Conservation (phyloP, 495 filamentous ascomycete species). For the Melanomma pulvis-pyrius region DNA sequence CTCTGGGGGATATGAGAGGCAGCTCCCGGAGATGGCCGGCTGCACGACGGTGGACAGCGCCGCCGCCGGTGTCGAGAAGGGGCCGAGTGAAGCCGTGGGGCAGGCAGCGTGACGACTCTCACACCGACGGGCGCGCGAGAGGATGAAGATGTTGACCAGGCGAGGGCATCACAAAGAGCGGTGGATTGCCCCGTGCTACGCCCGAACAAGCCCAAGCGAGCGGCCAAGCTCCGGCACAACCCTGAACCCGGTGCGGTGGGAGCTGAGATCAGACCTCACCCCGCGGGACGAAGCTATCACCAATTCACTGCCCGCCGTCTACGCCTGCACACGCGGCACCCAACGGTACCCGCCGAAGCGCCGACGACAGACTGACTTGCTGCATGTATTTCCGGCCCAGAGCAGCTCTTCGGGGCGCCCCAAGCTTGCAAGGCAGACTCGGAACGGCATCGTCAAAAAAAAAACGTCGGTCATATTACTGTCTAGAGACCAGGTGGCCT, state of each 20-base stretch:
- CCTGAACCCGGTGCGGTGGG: background rate
- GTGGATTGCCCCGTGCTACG: background rate
- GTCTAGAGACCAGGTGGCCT: constrained; percentile 26
- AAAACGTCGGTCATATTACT: constrained; percentile 4
- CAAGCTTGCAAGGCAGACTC: constrained; percentile 30
- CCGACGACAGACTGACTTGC: background rate
- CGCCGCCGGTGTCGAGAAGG: background rate
- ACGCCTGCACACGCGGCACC: constrained; percentile 1
- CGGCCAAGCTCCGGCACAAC: background rate
- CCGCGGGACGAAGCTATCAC: constrained; percentile 5
- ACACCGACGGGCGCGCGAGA: constrained; percentile 12
- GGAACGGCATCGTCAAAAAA: background rate
- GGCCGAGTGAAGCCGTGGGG: background rate
- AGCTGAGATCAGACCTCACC: constrained; percentile 2
- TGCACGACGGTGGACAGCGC: constrained; percentile 6
- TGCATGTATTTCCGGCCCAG: background rate
- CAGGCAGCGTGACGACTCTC: constrained; percentile 13
- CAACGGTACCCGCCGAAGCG: background rate
- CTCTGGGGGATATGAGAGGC: too few relatives aligned
- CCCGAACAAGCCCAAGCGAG: background rate
- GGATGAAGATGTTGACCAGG: background rate
- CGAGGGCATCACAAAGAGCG: constrained; percentile 4
- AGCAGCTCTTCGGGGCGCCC: background rate
- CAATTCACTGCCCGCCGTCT: background rate
- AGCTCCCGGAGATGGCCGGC: constrained; percentile 2